Base-by-base conservation (phyloP, 2,329 filamentous ascomycete species). In the Pseudogymnoascus sp. region DNA sequence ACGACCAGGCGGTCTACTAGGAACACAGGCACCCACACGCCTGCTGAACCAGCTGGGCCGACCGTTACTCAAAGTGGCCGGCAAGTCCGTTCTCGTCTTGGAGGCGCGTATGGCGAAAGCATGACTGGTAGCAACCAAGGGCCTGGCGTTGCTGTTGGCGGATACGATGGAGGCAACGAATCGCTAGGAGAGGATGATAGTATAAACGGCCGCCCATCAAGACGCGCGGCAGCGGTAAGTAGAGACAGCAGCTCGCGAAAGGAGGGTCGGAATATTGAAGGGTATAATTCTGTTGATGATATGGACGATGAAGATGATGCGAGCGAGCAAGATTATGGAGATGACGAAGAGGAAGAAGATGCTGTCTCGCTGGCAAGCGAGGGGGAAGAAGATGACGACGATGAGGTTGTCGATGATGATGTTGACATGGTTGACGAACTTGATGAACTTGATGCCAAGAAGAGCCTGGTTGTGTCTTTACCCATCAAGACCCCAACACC, bases 61-160 rank as follows among this genome's bases (percentile, higher is more conserved):
- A 78, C 90, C 82, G 60, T 86, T 60, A 97, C 95, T 3, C 88
- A 91, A 21, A 96, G 92, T 73, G 95, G 95, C 21, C 86, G 95
- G 21, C 91, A 96, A 73, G 87, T 96, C 67, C 84, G 86, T 67
- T 85, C 88, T 53, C 59, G 81, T 50, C 74, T 79, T n/a, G 81
- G 80, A 40, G 82, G 82, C n/a, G 67, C 78, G 18, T 84, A 84
- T 69, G 82, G 82, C 10, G 81, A 83, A 70, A 77, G 75, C 34
- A 71, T 88, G 64, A 77, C 87, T 14, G 83, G 79, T 68, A 83
- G 81, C 40, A 75, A 76, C 7, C 66, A 68, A 36, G 62, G 56
- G 23, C 11, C 53, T 37, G 63, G 59, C 31, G 50, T 60, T 21
- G 8, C 62, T 62, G 63, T 46, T 34, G 78, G 76, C 23, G 78